A percentile compares a stretch with the other conserved stretches of the same genome.
Conservation (phyloP, 257 asterid genomes). For the Euphrasia confusa region DNA sequence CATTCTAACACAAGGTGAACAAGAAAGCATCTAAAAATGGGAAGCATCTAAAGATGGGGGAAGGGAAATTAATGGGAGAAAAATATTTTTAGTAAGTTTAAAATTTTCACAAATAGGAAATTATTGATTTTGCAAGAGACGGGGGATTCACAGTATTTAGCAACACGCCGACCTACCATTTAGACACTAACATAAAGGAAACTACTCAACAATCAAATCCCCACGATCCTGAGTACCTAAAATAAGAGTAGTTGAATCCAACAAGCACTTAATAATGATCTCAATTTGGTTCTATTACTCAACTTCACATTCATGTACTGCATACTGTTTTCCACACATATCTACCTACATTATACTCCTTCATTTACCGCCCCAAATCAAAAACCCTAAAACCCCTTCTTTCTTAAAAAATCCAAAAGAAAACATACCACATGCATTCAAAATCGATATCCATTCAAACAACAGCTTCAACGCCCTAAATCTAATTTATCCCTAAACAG, state of each 20-base stretch:
- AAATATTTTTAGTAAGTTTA: neutral
- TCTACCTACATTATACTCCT: neutral
- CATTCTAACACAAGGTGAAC: constrained; percentile 4
- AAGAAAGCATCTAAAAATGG: neutral
- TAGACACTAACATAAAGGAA: constrained; percentile 9
- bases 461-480: neutral
- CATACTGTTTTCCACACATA: neutral
- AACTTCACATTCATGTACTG: neutral
- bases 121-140: neutral
- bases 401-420: neutral
- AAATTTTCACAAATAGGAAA: neutral
- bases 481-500: constrained; percentile 5
- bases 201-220: constrained; percentile 1
- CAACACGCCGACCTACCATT: constrained; percentile 9
- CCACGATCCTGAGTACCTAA: neutral
- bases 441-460: constrained; percentile 13
- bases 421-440: constrained; percentile 1
- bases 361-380: neutral
- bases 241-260: neutral
- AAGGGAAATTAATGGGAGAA: neutral
- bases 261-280: neutral
- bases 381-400: constrained; percentile 2
- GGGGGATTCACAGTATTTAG: neutral
- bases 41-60: neutral
- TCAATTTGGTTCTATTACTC: neutral